phyloP scores from a whole-genome alignment of 108 stramenopile genomes.

The Cyclotella distinguenda region DNA sequence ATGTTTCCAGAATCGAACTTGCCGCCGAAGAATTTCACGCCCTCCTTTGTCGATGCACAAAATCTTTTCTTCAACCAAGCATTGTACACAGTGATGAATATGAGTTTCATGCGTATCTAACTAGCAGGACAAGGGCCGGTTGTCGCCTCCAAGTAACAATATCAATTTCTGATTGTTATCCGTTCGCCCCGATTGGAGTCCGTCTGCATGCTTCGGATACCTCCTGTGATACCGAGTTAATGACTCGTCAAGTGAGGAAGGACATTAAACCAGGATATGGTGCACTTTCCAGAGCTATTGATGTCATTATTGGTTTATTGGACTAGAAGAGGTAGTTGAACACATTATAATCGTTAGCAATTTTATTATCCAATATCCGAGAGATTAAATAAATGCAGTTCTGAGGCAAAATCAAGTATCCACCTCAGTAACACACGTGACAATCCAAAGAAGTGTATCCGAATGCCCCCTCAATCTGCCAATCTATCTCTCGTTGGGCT shows the following conservation, averaged over 20 bases:
- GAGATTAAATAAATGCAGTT: too few relatives aligned
- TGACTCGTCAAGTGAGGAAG: slow-evolving; percentile 52
- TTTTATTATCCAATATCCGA: neutral
- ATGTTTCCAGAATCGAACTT: slow-evolving; percentile 29
- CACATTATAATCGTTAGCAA: too few relatives aligned
- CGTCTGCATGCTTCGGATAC: slow-evolving; percentile 43
- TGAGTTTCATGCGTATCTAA: slow-evolving; percentile 51
- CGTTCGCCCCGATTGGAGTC: slow-evolving; percentile 57
- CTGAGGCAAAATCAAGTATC: neutral
- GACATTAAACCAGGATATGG: slow-evolving; percentile 73
- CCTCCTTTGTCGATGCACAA: slow-evolving; percentile 25
- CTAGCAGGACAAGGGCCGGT: slow-evolving; percentile 14
- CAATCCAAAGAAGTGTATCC: slow-evolving; percentile 29
- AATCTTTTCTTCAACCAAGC: slow-evolving; percentile 43
- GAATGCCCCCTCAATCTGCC: slow-evolving; percentile 23
- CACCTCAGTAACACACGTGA: slow-evolving; percentile 22
- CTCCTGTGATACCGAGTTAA: slow-evolving; percentile 45
- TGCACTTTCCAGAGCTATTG: slow-evolving; percentile 61
- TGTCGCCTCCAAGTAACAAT: slow-evolving; percentile 49
- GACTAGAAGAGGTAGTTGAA: neutral
- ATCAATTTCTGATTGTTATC: slow-evolving; percentile 58
- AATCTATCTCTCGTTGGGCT: slow-evolving; percentile 39
- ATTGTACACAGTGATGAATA: slow-evolving; percentile 23
- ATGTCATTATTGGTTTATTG: slow-evolving; percentile 47
- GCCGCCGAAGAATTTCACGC: slow-evolving; percentile 34